Evolutionary conservation across 2,329 filamentous ascomycete species (phyloP).

Genomic region (Xylariaceae sp.): DNA sequence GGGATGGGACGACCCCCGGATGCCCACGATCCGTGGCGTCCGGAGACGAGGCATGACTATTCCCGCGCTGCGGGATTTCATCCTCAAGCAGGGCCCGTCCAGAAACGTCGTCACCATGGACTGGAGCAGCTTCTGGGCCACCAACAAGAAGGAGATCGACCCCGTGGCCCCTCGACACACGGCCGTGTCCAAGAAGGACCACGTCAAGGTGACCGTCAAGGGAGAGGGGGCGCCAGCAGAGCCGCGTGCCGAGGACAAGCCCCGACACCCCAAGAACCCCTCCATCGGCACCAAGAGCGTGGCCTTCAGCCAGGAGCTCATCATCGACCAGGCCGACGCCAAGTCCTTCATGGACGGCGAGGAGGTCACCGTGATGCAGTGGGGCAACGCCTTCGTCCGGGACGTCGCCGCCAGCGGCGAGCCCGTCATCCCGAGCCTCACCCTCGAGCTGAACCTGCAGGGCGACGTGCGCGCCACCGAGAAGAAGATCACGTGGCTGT

Average conservation of each 20-base stretch:
- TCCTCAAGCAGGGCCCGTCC: constrained; percentile 75
- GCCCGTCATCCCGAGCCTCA: constrained; percentile 58
- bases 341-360: constrained; percentile 74
- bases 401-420: constrained; percentile 46
- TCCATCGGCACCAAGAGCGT: constrained; percentile 82
- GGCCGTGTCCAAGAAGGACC: constrained; percentile 61
- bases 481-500: constrained; percentile 95
- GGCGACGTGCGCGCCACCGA: constrained; percentile 92
- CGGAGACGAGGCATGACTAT: constrained; percentile 72
- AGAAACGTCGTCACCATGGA: constrained; percentile 80
- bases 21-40: constrained; percentile 78
- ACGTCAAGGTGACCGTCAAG: constrained; percentile 62
- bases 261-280: constrained; percentile 84
- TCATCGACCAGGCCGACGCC: constrained; percentile 82
- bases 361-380: constrained; percentile 94
- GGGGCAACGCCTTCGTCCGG: constrained; percentile 81
- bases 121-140: constrained; percentile 66
- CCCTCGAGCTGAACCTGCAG: constrained; percentile 80
- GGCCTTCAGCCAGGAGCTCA: constrained; percentile 63
- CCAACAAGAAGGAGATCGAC: constrained; percentile 79
- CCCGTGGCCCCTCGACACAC: constrained; percentile 68
- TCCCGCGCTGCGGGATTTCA: constrained; percentile 72
- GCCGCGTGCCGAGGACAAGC: constrained; percentile 64
- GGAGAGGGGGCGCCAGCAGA: constrained; percentile 59
- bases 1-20: constrained; percentile 82